These are phyloP conservation scores for Nakazawaea ishiwadae DNA, from an alignment of 805 yeast genomes.

Conservation along the genomic window DNA sequence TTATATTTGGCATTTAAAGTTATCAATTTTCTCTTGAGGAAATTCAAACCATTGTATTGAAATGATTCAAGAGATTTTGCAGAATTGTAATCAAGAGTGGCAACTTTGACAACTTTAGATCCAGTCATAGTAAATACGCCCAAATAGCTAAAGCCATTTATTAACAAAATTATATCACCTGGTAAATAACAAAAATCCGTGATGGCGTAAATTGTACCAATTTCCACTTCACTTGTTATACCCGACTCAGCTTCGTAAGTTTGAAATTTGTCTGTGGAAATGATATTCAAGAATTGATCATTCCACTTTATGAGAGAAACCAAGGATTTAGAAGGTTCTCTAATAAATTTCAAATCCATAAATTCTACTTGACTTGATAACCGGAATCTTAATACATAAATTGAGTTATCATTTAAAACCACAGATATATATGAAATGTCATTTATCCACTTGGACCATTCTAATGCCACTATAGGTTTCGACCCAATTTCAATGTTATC, in stretches of 20 bases:
- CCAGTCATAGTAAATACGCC: background rate
- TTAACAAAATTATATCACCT: background rate
- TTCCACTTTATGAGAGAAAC: conserved; percentile 1
- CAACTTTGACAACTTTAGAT: background rate
- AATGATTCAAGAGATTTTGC: background rate
- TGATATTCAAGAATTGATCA: background rate
- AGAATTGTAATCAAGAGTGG: conserved; percentile 2
- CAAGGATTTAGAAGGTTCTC: background rate
- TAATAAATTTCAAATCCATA: background rate
- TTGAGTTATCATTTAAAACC: conserved; percentile 3
- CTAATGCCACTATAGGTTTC: conserved; percentile 2
- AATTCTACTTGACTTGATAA: background rate
- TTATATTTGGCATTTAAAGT: background rate
- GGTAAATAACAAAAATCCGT: conserved; percentile 8
- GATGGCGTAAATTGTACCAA: conserved; percentile 7
- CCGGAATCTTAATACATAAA: background rate
- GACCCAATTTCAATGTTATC: background rate
- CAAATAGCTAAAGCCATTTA: conserved; percentile 1
- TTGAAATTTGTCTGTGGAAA: conserved; percentile 4
- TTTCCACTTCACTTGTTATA: background rate
- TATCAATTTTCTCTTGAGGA: conserved; percentile 2
- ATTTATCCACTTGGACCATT: conserved; percentile 12
- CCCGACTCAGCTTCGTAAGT: background rate
- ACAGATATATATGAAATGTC: background rate
- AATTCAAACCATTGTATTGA: background rate